A percentile compares a stretch with the other conserved stretches of the same genome.
Conservation (phyloP, 1,284 basidiomycete genomes). For the Erythrobasidium hasegawianum region DNA sequence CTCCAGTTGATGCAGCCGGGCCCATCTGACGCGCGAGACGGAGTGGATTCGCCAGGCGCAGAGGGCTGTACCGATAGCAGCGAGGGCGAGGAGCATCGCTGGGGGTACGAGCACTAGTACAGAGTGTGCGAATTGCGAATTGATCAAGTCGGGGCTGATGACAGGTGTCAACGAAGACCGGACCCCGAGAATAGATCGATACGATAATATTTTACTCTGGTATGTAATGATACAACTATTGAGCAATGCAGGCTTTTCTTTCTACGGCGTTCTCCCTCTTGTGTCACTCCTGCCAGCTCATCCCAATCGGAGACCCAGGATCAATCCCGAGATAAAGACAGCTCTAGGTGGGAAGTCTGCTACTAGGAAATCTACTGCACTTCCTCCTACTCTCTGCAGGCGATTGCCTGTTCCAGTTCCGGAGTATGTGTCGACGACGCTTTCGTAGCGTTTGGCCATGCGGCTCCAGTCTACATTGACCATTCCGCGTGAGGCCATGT, state of each 20-base stretch:
- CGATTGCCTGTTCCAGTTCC: constrained; percentile 38
- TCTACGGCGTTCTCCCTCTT: too few relatives aligned
- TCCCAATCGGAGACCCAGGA: constrained; percentile 37
- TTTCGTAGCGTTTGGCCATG: constrained; percentile 41
- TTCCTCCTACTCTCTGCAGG: constrained; percentile 29
- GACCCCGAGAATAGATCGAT: too few relatives aligned
- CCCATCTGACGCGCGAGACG: constrained; percentile 13
- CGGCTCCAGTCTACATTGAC: constrained; percentile 43
- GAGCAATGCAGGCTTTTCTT: too few relatives aligned
- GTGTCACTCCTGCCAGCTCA: neutral
- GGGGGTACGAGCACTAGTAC: too few relatives aligned
- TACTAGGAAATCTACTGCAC: constrained; percentile 43
- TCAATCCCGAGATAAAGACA: constrained; percentile 42
- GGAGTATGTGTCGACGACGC: constrained; percentile 34
- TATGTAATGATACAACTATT: too few relatives aligned
- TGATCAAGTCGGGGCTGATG: too few relatives aligned
- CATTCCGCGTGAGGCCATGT: constrained; percentile 43
- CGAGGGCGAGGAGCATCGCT: too few relatives aligned
- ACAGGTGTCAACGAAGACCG: too few relatives aligned
- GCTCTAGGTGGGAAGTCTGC: constrained; percentile 43
- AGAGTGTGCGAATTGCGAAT: too few relatives aligned
- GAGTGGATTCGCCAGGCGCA: constrained; percentile 21
- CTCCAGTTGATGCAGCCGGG: neutral
- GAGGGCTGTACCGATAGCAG: neutral
- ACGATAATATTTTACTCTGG: too few relatives aligned